phyloP scores from a whole-genome alignment of 129 eudicot genomes.

The Artemisia argyi region DNA sequence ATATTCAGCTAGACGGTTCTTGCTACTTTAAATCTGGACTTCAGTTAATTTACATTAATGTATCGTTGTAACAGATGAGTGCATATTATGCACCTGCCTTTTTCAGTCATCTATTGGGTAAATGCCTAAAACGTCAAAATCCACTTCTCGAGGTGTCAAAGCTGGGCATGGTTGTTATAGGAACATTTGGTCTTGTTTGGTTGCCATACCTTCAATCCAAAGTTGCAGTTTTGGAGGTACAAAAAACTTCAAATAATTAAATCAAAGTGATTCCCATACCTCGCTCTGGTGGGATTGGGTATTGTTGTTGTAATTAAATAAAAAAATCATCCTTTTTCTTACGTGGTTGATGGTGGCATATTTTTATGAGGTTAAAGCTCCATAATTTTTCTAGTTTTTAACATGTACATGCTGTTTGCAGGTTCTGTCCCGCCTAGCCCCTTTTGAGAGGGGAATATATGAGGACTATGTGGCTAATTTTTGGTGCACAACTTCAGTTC shows the following conservation, averaged over 20 bases:
- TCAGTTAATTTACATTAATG: not conserved
- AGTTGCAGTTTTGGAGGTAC: conserved; percentile 68
- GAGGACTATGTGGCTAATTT: conserved; percentile 98
- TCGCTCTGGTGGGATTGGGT: too few relatives aligned
- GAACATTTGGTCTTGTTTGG: conserved; percentile 83
- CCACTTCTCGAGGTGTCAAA: conserved; percentile 69
- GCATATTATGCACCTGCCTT: conserved; percentile 96
- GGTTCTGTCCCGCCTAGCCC: conserved; percentile 97
- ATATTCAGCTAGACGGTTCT: not conserved
- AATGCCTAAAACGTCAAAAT: conserved; percentile 66
- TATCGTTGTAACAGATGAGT: conserved; percentile 79
- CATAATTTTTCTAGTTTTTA: not conserved
- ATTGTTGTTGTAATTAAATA: not conserved
- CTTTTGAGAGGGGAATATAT: conserved; percentile 96
- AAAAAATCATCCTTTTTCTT: not conserved
- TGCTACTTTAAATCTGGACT: too few relatives aligned
- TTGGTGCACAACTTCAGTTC: conserved; percentile 87
- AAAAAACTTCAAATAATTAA: not conserved
- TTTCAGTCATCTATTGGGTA: conserved; percentile 80
- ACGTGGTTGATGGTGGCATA: conserved; percentile 7
- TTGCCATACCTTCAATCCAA: conserved; percentile 86
- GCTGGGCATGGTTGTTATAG: conserved; percentile 76
- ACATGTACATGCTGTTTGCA: conserved; percentile 28
- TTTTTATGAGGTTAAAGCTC: not conserved
- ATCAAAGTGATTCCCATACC: not conserved